Conservation (phyloP, 306 rosid genomes). For the Canavalia ensiformis region DNA sequence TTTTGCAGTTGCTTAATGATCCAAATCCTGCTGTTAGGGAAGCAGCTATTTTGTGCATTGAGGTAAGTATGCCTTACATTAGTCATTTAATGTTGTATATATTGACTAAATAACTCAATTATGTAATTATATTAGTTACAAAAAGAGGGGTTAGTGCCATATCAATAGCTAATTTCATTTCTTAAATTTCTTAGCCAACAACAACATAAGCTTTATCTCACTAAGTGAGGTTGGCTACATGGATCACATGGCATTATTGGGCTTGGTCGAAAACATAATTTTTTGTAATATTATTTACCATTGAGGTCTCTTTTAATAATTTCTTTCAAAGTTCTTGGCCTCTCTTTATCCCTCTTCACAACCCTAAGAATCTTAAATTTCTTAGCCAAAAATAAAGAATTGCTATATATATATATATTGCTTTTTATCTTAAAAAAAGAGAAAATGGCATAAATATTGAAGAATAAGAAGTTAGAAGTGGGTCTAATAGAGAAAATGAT, state of each 20-base stretch:
- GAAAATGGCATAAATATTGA: constrained; percentile 24
- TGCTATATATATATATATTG: background rate
- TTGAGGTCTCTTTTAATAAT: no score
- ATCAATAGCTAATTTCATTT: constrained; percentile 25
- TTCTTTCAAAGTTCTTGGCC: no score
- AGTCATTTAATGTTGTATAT: constrained; percentile 28
- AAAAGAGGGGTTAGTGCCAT: constrained; percentile 27
- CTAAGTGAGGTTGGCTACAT: no score
- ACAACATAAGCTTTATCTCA: background rate
- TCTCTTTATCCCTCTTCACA: no score
- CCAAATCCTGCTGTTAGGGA: constrained; percentile 95
- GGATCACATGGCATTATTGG: no score
- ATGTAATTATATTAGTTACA: constrained; percentile 16
- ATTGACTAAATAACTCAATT: constrained; percentile 17
- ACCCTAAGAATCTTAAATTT: background rate
- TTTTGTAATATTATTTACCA: no score
- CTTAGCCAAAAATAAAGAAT: background rate
- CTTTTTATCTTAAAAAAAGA: constrained; percentile 25
- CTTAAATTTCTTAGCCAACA: background rate
- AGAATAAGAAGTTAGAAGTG: constrained; percentile 21
- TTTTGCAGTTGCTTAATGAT: constrained; percentile 92
- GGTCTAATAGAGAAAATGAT: constrained; percentile 22
- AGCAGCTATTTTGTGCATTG: constrained; percentile 94
- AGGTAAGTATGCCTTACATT: constrained; percentile 61
- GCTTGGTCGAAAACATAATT: no score